Conservation (phyloP, 1,284 basidiomycete genomes). For the Moesziomyces antarcticus region DNA sequence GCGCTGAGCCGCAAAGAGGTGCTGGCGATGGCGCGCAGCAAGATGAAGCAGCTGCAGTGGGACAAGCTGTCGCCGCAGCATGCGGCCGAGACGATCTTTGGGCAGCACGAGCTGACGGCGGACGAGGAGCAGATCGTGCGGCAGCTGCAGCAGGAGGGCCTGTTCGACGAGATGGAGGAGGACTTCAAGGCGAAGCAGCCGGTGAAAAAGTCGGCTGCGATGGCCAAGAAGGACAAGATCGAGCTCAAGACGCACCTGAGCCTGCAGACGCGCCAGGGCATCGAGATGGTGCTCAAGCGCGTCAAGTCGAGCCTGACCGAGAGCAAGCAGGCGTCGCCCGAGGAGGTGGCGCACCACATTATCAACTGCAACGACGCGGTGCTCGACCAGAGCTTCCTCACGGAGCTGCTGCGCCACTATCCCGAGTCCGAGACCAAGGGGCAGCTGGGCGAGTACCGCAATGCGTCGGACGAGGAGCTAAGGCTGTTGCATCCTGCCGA, state of each 20-base stretch:
- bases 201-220: conserved; percentile 68
- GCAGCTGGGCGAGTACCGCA: conserved; percentile 75
- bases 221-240: conserved; percentile 68
- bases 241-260: conserved; percentile 67
- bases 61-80: conserved; percentile 76
- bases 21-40: conserved; percentile 81
- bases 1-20: conserved; percentile 78
- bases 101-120: conserved; percentile 40
- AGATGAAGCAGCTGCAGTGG: conserved; percentile 99
- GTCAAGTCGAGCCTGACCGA: conserved; percentile 45
- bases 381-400: conserved; percentile 65
- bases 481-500: conserved; percentile 90
- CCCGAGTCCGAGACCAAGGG: conserved; percentile 67
- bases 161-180: conserved; percentile 97
- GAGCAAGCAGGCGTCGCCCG: conserved; percentile 64
- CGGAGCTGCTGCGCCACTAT: conserved; percentile 65
- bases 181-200: conserved; percentile 97
- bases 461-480: conserved; percentile 86
- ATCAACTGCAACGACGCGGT: conserved; percentile 65
- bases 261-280: conserved; percentile 56
- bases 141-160: conserved; percentile 71
- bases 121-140: conserved; percentile 54
- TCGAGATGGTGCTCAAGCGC: conserved; percentile 54
- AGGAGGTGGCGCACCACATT: conserved; percentile 66
- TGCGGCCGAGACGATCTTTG: conserved; percentile 66